Evolutionary conservation across 1,284 basidiomycete genomes (phyloP).

Genomic region (Rhodotorula sp.): DNA sequence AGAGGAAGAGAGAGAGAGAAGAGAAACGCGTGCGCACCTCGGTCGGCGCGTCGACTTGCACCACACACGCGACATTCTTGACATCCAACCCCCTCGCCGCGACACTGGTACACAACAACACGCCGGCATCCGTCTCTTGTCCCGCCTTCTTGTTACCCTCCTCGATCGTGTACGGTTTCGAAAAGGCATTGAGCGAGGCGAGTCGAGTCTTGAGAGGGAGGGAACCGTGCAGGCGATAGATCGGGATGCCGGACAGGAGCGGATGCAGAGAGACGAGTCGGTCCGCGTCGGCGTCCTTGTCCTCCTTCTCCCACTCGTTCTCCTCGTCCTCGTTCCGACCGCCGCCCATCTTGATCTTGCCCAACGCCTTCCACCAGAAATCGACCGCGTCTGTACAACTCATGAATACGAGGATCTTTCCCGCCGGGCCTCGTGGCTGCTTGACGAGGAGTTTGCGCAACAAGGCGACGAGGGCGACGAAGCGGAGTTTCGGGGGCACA

Average conservation of each 20-base stretch:
- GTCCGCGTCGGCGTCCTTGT: slow-evolving; percentile 51
- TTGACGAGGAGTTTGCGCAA: slow-evolving; percentile 65
- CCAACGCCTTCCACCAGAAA: slow-evolving; percentile 90
- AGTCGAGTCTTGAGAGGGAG: slow-evolving; percentile 79
- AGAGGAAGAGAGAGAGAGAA: neutral
- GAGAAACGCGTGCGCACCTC: slow-evolving; percentile 54
- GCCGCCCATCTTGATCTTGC: slow-evolving; percentile 71
- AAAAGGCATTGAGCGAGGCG: slow-evolving; percentile 77
- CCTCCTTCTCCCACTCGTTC: slow-evolving; percentile 48
- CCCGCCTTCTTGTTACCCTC: slow-evolving; percentile 31
- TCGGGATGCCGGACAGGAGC: slow-evolving; percentile 74
- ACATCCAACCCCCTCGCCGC: slow-evolving; percentile 97
- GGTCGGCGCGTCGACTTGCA: slow-evolving; percentile 96
- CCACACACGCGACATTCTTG: slow-evolving; percentile 86
- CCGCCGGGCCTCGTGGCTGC: slow-evolving; percentile 42
- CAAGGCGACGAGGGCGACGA: slow-evolving; percentile 86
- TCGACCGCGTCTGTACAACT: slow-evolving; percentile 97
- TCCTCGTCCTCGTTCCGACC: slow-evolving; percentile 37
- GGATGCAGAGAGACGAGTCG: slow-evolving; percentile 61
- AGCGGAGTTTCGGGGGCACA: slow-evolving; percentile 87
- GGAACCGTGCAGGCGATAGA: slow-evolving; percentile 94
- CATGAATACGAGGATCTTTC: slow-evolving; percentile 84
- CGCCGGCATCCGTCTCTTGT: slow-evolving; percentile 53
- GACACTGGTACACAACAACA: slow-evolving; percentile 93
- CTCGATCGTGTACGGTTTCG: slow-evolving; percentile 49